Percentiles rank a stretch among this genome's conserved stretches.
Evolutionary conservation across 305 asterid genomes (phyloP).

Genomic region (Andrographis paniculata): DNA sequence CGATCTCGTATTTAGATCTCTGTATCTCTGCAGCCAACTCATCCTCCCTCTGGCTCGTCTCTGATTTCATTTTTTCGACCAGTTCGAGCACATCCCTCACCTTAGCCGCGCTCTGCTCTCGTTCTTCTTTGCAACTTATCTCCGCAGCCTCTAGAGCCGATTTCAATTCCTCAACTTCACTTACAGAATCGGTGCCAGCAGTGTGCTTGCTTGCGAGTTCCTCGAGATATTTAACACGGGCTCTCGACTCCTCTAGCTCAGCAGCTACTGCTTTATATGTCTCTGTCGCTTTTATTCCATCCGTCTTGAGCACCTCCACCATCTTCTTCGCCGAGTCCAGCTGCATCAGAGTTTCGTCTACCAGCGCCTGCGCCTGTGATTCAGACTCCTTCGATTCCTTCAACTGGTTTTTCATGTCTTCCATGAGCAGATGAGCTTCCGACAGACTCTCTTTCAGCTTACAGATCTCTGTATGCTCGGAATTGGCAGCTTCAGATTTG

Average conservation of each 20-base stretch:
- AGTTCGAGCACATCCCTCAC: slow-evolving; percentile 32
- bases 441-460: slow-evolving; percentile 50
- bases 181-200: slow-evolving; percentile 30
- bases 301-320: slow-evolving; percentile 51
- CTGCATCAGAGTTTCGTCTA: slow-evolving; percentile 58
- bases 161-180: slow-evolving; percentile 33
- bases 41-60: slow-evolving; percentile 35
- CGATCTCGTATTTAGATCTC: slow-evolving; percentile 39
- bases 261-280: slow-evolving; percentile 32
- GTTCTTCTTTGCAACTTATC: slow-evolving; percentile 43
- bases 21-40: slow-evolving; percentile 42
- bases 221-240: slow-evolving; percentile 49
- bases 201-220: slow-evolving; percentile 50
- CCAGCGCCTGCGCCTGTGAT: slow-evolving; percentile 44
- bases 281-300: slow-evolving; percentile 44
- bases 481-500: slow-evolving; percentile 47
- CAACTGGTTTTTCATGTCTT: slow-evolving; percentile 64
- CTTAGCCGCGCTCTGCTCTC: slow-evolving; percentile 27
- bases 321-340: slow-evolving; percentile 66
- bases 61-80: slow-evolving; percentile 39
- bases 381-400: slow-evolving; percentile 57
- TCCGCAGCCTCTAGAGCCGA: slow-evolving; percentile 50
- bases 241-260: slow-evolving; percentile 63
- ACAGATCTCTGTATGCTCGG: slow-evolving; percentile 35
- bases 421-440: slow-evolving; percentile 40